Conservation (phyloP, 2,329 filamentous ascomycete species). For the Exophiala phaeomuriformis region DNA sequence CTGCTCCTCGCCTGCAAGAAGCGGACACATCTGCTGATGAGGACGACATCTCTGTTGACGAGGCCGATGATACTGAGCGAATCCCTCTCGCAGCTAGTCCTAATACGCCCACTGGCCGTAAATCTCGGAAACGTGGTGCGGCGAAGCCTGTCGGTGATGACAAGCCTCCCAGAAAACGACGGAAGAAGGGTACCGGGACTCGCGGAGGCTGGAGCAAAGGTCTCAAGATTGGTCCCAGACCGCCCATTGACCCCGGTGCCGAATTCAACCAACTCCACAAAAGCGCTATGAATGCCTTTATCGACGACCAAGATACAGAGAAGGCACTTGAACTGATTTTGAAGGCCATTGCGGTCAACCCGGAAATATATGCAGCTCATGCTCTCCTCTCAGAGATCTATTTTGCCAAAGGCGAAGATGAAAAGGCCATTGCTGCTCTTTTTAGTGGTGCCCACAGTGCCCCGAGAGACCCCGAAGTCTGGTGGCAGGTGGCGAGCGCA, state of each 20-base stretch:
- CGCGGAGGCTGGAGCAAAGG: constrained; percentile 37
- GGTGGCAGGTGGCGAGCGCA: constrained; percentile 51
- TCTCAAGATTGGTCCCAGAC: constrained; percentile 41
- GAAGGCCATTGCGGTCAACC: constrained; percentile 50
- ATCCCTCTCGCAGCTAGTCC: neutral
- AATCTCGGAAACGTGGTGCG: neutral
- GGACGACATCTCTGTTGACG: constrained; percentile 10
- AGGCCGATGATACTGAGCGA: neutral
- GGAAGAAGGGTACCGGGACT: constrained; percentile 17
- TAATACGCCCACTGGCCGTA: neutral
- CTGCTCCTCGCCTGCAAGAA: neutral
- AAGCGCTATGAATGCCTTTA: constrained; percentile 43
- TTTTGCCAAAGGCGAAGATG: constrained; percentile 47
- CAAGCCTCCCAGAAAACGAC: constrained; percentile 11
- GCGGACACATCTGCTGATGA: constrained; percentile 8
- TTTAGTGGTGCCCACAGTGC: constrained; percentile 53
- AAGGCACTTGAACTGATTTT: constrained; percentile 39
- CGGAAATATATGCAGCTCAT: constrained; percentile 57
- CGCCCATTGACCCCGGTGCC: constrained; percentile 41
- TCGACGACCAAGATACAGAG: constrained; percentile 40
- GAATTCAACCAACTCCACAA: constrained; percentile 44
- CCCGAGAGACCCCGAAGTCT: constrained; percentile 49
- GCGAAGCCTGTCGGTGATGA: neutral
- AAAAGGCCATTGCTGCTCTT: constrained; percentile 50
- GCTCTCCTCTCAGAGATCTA: constrained; percentile 55